Evolutionary conservation across 495 filamentous ascomycete genomes (phyloP), one percentile per base, ranked within the genome.

Genomic region (Parathielavia hyrcaniae): DNA sequence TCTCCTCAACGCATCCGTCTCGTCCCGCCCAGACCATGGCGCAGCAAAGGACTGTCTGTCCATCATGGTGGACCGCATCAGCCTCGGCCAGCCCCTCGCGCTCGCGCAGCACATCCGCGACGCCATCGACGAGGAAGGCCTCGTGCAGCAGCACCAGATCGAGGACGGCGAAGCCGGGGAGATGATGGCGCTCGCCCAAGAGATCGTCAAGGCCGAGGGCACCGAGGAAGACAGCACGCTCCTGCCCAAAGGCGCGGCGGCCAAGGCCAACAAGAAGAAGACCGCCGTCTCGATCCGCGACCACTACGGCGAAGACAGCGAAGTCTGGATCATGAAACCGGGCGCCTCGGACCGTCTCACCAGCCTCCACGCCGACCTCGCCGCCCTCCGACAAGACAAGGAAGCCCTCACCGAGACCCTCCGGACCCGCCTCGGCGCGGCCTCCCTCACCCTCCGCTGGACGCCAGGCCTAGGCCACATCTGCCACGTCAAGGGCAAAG

Each of bases 81-180:
- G 81, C 50, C 77, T 97, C 43, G 78, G 85, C 16, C 82, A 84
- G 4, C 90, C 91, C 0, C 73, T 69, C 5, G 69, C 73, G 14
- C 80, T 99, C 5, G 88, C 92, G 3, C 65, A 81, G 35, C 77
- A 76, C 36, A 96, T 99, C 45, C 59, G 79, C 11, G 76, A 79
- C 1, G 83, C 91, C 5, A 95, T 99, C 63, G 95, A 99, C 65
- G 95, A 97, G 73, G 95, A 97, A 66, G 90, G 89, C 0, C 72
- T 99, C 17, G 78, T 85, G 34, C 81, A 89, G 64, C 84, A 87
- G 55, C 91, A 96, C 59, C 80, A 82, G 22, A 77, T 87, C 10
- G 85, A 91, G 64, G 85, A 91, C 60, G 80, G 73, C 56, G 84
- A 88, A 38, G 83, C 83, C 2, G 83, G 80, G 16, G 78, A 86